phyloP scores from a whole-genome alignment of 768 basidiomycete species.

The Auriscalpium microsporum region DNA sequence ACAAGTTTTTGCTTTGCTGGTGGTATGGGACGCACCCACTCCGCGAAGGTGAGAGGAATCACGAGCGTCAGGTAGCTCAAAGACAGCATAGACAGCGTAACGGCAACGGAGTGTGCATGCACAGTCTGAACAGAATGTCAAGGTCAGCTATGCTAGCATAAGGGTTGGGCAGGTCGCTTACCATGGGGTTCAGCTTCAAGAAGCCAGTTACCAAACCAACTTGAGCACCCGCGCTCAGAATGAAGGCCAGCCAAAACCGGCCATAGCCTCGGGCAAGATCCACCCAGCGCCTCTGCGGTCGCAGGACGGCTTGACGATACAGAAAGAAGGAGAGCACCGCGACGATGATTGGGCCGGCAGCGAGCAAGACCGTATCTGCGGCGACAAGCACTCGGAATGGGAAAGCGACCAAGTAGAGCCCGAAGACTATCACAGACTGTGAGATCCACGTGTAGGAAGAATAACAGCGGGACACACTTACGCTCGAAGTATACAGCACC shows the following conservation, averaged over 20 bases:
- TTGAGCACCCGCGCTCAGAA: slow-evolving; percentile 38
- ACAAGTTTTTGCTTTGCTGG: slow-evolving; percentile 42
- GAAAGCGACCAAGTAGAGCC: slow-evolving; percentile 44
- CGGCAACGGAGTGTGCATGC: slow-evolving; percentile 47
- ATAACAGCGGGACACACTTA: neutral
- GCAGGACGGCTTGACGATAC: slow-evolving; percentile 8
- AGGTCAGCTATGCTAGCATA: neutral
- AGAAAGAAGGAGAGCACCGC: slow-evolving; percentile 27
- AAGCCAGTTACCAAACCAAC: slow-evolving; percentile 40
- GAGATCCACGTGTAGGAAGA: neutral
- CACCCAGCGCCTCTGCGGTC: slow-evolving; percentile 3
- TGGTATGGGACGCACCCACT: slow-evolving; percentile 20
- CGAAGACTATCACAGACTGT: slow-evolving; percentile 43
- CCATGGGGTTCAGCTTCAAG: slow-evolving; percentile 54
- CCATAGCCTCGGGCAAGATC: slow-evolving; percentile 31
- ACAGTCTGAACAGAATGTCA: slow-evolving; percentile 37
- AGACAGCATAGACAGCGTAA: slow-evolving; percentile 40
- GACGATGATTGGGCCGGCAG: slow-evolving; percentile 54
- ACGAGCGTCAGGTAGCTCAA: slow-evolving; percentile 43
- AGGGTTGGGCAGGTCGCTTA: slow-evolving; percentile 26
- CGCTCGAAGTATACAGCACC: slow-evolving; percentile 64
- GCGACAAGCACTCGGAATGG: slow-evolving; percentile 41
- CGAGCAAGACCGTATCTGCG: slow-evolving; percentile 49
- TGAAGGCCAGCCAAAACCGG: slow-evolving; percentile 56
- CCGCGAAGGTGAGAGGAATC: slow-evolving; percentile 30